Evolutionary conservation across 345 rosid genomes (phyloP).

Genomic region (Pistacia integerrima): DNA sequence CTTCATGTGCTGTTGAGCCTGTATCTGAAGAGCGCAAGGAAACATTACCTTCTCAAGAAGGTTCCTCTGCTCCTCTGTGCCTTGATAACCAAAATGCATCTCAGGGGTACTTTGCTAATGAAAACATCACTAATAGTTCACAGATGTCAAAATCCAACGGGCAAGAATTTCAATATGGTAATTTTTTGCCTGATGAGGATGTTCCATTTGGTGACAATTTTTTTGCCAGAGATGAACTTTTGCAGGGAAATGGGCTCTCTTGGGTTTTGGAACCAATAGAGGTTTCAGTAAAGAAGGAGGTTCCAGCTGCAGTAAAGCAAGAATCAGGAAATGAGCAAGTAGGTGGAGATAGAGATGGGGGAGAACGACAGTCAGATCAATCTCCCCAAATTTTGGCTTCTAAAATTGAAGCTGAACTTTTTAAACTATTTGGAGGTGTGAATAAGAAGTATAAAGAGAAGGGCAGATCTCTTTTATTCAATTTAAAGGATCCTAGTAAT

Average conservation of each 20-base stretch:
- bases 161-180: slow-evolving; percentile 42
- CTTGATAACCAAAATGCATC: slow-evolving; percentile 23
- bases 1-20: slow-evolving; percentile 21
- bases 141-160: slow-evolving; percentile 30
- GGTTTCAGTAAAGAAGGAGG: slow-evolving; percentile 33
- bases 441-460: slow-evolving; percentile 95
- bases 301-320: slow-evolving; percentile 26
- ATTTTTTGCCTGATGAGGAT: slow-evolving; percentile 54
- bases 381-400: slow-evolving; percentile 61
- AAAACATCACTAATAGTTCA: slow-evolving; percentile 24
- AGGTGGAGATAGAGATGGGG: slow-evolving; percentile 5
- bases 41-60: slow-evolving; percentile 25
- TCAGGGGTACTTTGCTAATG: slow-evolving; percentile 29
- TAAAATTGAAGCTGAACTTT: slow-evolving; percentile 76
- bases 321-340: slow-evolving; percentile 23
- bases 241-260: slow-evolving; percentile 93
- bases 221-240: slow-evolving; percentile 83
- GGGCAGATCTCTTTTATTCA: slow-evolving; percentile 87
- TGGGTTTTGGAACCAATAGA: slow-evolving; percentile 70
- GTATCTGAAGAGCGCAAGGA: slow-evolving; percentile 30
- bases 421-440: slow-evolving; percentile 83
- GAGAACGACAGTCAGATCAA: slow-evolving; percentile 21
- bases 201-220: slow-evolving; percentile 67
- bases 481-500: slow-evolving; percentile 84
- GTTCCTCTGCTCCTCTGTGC: slow-evolving; percentile 22